These are phyloP conservation scores for Meyerozyma carpophila DNA, from an alignment of 1,139 yeast genomes.

Conservation along the genomic window DNA sequence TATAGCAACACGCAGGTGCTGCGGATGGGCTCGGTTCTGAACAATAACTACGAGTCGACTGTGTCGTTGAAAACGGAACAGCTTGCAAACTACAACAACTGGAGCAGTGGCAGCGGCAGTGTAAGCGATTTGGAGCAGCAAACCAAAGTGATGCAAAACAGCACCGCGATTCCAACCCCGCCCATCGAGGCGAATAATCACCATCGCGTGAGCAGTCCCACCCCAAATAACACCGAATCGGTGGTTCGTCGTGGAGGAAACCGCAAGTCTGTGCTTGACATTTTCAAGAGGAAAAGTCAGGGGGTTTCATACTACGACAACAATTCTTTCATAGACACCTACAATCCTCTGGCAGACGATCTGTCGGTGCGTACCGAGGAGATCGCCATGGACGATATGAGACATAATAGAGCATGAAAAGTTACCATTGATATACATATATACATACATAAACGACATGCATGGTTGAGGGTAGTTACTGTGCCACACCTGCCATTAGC, in stretches of 20 bases:
- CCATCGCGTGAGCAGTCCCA: not conserved
- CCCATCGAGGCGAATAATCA: not conserved
- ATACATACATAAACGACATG: no score
- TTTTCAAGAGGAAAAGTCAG: conserved; percentile 24
- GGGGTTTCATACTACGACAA: conserved; percentile 23
- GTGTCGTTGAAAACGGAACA: not conserved
- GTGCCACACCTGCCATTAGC: no score
- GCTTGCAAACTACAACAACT: not conserved
- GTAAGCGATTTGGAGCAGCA: conserved; percentile 12
- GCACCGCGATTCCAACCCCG: not conserved
- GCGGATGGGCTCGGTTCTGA: conserved; percentile 13
- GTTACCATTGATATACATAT: no score
- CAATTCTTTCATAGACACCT: conserved; percentile 27
- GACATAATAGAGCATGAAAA: not conserved
- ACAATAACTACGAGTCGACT: conserved; percentile 5
- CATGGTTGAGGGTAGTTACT: no score
- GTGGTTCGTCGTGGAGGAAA: conserved; percentile 3
- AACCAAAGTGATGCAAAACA: not conserved
- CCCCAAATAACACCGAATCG: not conserved
- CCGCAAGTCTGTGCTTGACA: conserved; percentile 18
- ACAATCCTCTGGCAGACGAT: conserved; percentile 13
- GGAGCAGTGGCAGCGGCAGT: conserved; percentile 2
- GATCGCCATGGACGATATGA: conserved; percentile 45
- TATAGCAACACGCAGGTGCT: conserved; percentile 19
- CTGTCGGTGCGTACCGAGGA: conserved; percentile 38